These are phyloP conservation scores for Lippia alba DNA, from an alignment of 305 asterid species.

Conservation along the genomic window DNA sequence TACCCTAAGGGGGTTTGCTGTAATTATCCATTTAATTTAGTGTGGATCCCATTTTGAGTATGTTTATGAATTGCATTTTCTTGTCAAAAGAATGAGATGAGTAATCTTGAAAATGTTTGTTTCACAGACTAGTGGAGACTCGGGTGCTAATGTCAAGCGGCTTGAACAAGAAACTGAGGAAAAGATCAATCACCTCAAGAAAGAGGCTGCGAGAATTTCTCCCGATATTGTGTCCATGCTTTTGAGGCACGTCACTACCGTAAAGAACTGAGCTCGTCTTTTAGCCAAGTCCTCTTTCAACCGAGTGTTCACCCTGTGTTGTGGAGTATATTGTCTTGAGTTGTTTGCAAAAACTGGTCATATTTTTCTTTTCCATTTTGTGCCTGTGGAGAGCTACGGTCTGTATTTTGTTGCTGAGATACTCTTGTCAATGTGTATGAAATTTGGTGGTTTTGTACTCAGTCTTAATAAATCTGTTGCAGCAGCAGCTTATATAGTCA, in stretches of 20 bases:
- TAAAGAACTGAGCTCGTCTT: conserved; percentile 45
- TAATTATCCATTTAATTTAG: too few relatives aligned
- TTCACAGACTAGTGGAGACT: conserved; percentile 82
- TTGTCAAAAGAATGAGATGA: not conserved
- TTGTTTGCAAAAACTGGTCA: not conserved
- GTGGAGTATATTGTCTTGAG: not conserved
- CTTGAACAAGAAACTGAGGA: conserved; percentile 77
- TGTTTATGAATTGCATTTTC: not conserved
- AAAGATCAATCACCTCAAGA: conserved; percentile 71
- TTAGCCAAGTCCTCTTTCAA: not conserved
- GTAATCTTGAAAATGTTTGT: not conserved
- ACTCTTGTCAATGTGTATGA: not conserved
- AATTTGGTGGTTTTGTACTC: not conserved
- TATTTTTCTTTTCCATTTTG: not conserved
- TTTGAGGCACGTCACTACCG: conserved; percentile 59
- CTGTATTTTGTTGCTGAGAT: not conserved
- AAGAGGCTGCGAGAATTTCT: conserved; percentile 75
- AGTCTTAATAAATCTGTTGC: not conserved
- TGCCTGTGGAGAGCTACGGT: not conserved
- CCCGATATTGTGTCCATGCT: conserved; percentile 69
- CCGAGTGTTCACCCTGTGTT: not conserved
- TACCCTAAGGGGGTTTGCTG: too few relatives aligned
- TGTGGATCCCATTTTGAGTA: not conserved
- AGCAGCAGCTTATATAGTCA: too few relatives aligned
- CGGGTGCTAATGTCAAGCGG: conserved; percentile 84